Evolutionary conservation across 176 grass and related monocot genomes (phyloP).

Genomic region (Ampelocalamus luodianensis): DNA sequence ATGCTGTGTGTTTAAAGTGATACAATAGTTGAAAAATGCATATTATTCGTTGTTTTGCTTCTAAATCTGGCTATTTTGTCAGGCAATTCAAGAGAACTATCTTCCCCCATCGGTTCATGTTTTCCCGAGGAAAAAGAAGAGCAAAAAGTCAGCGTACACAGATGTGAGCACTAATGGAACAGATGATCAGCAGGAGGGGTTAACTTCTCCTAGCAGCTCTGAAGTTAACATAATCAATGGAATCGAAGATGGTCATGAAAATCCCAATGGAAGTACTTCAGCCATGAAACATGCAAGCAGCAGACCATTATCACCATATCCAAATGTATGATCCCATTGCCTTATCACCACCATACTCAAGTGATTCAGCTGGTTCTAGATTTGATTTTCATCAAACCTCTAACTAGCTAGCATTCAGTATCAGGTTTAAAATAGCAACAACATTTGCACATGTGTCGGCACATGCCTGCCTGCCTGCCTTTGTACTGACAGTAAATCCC

Average conservation of each 20-base stretch:
- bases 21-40: neutral
- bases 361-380: neutral
- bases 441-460: neutral
- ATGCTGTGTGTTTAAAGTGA: neutral
- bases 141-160: constrained; percentile 20
- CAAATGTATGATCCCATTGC: constrained; percentile 58
- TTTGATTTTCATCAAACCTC: neutral
- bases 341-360: neutral
- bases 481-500: constrained; percentile 1
- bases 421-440: neutral
- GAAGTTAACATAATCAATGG: constrained; percentile 1
- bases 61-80: constrained; percentile 7
- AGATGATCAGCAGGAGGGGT: constrained; percentile 34
- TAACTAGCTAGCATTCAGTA: neutral
- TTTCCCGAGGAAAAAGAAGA: constrained; percentile 61
- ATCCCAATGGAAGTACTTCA: constrained; percentile 35
- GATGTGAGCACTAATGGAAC: constrained; percentile 42
- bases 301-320: constrained; percentile 62
- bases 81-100: constrained; percentile 87
- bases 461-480: neutral
- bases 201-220: constrained; percentile 43
- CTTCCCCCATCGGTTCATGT: constrained; percentile 82
- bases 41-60: neutral
- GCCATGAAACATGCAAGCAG: constrained; percentile 19
- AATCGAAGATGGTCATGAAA: constrained; percentile 39